Conservation (phyloP, 257 asterid species). For the Capsicum chinense region DNA sequence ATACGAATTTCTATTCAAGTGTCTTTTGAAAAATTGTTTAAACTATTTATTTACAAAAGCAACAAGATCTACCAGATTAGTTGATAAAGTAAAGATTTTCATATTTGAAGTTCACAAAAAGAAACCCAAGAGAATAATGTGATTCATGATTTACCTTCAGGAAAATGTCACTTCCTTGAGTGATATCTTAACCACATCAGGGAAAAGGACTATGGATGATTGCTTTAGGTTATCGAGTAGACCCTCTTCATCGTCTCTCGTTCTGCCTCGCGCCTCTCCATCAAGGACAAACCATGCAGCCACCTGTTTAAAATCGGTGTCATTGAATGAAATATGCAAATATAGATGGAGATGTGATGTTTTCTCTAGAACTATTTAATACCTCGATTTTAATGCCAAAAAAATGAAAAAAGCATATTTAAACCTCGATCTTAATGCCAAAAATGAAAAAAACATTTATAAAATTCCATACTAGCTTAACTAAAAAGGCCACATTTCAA, state of each 20-base stretch:
- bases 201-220: neutral
- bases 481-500: neutral
- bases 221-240: neutral
- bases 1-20: neutral
- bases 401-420: neutral
- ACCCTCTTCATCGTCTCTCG: slow-evolving; percentile 19
- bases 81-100: slow-evolving; percentile 7
- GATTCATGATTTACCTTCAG: slow-evolving; percentile 15
- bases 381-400: slow-evolving; percentile 13
- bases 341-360: neutral
- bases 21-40: neutral
- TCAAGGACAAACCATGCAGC: neutral
- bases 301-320: slow-evolving; percentile 11
- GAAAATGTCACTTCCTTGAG: slow-evolving; percentile 1
- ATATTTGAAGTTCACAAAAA: neutral
- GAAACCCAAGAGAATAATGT: neutral
- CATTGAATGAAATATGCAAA: slow-evolving; percentile 3
- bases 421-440: slow-evolving; percentile 11
- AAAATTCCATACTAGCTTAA: neutral
- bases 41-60: slow-evolving; percentile 9
- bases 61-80: neutral
- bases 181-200: neutral
- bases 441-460: neutral
- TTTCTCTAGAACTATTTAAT: neutral
- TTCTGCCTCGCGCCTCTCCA: neutral